Base-by-base conservation (phyloP, 805 yeast genomes). In the Cyberlindnera veronae region DNA sequence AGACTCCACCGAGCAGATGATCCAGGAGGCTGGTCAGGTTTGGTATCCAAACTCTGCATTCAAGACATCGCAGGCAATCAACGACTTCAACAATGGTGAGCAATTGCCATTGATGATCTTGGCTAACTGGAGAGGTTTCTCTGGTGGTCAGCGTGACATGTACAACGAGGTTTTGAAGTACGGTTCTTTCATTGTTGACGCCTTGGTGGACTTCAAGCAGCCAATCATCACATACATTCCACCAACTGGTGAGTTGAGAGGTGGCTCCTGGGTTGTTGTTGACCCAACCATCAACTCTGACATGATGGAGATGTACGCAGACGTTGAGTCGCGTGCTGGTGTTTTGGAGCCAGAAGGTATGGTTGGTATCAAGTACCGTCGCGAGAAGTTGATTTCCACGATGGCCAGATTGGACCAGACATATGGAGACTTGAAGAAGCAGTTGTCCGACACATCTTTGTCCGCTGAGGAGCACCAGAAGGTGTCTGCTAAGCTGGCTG, bases 71-170 rank as follows among this genome's bases (percentile, higher is more conserved):
- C 99, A 93, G 71, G 98, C 99, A 17, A 91, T 93, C 57, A 84
- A 83, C 51, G 99, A 93, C 63, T 93, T 93, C 79, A 93, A 93
- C 75, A 72, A 88, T 61, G 99, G 99, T 74, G 99, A 93, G 68
- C 91, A 90, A 67, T 76, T 93, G 60, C 99, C 99, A 49, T 74
- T 93, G 66, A 86, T 93, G 95, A 88, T 93, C 52, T 71, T 93
- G 55, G 99, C 99, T 45, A 93, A 93, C 78, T 93, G 99, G 99
- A 86, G 99, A 81, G 99, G 99, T 60, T 93, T 93, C 81, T 88
- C 97, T 53, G 99, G 99, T 74, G 99, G 99, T 64, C 99, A 93
- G 74, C 86, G 97, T 63, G 99, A 93, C 67, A 93, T 93, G 99
- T 95, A 84, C 76, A 88, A 90, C 59, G 99, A 93, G 71, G 95